phyloP scores from a whole-genome alignment of 495 filamentous ascomycete species.

The Pseudotulostoma volvatum region DNA sequence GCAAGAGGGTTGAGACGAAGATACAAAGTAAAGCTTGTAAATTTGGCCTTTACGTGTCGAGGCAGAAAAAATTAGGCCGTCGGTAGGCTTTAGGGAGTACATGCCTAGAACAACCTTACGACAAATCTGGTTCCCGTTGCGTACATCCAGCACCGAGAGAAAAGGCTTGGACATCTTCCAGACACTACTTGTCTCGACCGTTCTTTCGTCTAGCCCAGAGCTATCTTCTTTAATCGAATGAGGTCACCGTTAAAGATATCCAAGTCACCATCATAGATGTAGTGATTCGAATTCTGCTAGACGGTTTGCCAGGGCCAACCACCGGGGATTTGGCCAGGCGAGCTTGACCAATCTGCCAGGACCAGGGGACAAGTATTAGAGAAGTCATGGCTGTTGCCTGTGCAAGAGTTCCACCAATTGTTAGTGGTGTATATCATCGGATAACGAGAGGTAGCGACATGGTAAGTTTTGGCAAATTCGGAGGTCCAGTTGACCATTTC shows the following conservation, averaged over 20 bases:
- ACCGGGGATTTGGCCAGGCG: slow-evolving; percentile 35
- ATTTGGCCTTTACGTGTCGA: too few species aligned
- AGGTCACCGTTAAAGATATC: slow-evolving; percentile 34
- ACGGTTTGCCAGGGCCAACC: slow-evolving; percentile 44
- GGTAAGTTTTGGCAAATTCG: slow-evolving; percentile 42
- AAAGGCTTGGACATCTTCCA: too few species aligned
- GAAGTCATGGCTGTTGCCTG: slow-evolving; percentile 39
- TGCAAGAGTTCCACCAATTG: slow-evolving; percentile 47
- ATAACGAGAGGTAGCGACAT: slow-evolving; percentile 31
- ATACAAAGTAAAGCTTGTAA: too few species aligned
- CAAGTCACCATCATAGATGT: slow-evolving; percentile 33
- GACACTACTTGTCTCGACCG: too few species aligned
- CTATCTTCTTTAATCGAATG: slow-evolving; percentile 16
- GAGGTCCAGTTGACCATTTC: slow-evolving; percentile 45
- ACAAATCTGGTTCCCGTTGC: too few species aligned
- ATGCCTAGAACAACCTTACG: too few species aligned
- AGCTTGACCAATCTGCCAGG: slow-evolving; percentile 36
- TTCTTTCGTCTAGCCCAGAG: slow-evolving; percentile 10
- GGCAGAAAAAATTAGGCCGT: too few species aligned
- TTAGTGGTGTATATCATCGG: slow-evolving; percentile 46
- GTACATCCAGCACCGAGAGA: too few species aligned
- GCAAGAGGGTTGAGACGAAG: too few species aligned
- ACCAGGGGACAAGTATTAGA: slow-evolving; percentile 35
- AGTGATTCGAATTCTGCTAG: slow-evolving; percentile 37
- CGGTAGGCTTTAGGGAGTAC: too few species aligned